Base-by-base conservation (phyloP, 2,329 filamentous ascomycete species). In the Sclerotinia sclerotiorum region DNA sequence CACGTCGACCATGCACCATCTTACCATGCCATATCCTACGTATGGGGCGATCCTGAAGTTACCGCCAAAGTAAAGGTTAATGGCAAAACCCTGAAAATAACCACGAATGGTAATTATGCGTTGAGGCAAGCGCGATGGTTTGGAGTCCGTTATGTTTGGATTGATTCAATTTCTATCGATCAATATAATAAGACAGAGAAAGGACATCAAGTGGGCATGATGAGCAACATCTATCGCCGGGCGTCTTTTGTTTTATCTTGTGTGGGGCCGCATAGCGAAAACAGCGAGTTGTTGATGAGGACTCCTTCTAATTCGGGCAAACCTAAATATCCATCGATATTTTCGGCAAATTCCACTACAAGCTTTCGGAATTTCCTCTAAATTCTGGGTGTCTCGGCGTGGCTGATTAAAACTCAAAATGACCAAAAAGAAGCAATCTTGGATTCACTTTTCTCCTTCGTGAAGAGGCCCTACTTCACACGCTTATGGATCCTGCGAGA, bases 121-220 rank as follows among this genome's bases (percentile, higher is more conserved):
- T 48, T 61, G 42, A 19, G 27, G 19, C 19, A 48, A 48, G 19
- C 57, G n/a, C 11, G 21, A 11, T 61, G 58, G 21, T 24, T 49
- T 49, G 44, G 44, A 5, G 11, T 11, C 21, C 44, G 13, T 35
- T 24, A 24, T 49, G 19, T 61, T 8, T 61, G 44, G 58, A 35
- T 49, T 4, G 29, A 62, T 62, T 49, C 58, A 7, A n/a, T 61
- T 15, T 61, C 19, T 61, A 61, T 61, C 21, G 58, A 35, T 8
- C 58, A 35, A 49, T 2, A 35, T 7, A 17, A 35, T 10, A 17
- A 2, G 7, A 3, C 35, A 19, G 27, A 49, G 21, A 49, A 61
- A 61, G 44, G 19, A 21, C 24, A 49, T 35, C 44, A 48, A 35
- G 42, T n/a, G 5, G 44, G 21, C 8, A 60, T 61, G 27, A 24